Conservation (phyloP, 768 basidiomycete species). For the Naganishia antarctica region DNA sequence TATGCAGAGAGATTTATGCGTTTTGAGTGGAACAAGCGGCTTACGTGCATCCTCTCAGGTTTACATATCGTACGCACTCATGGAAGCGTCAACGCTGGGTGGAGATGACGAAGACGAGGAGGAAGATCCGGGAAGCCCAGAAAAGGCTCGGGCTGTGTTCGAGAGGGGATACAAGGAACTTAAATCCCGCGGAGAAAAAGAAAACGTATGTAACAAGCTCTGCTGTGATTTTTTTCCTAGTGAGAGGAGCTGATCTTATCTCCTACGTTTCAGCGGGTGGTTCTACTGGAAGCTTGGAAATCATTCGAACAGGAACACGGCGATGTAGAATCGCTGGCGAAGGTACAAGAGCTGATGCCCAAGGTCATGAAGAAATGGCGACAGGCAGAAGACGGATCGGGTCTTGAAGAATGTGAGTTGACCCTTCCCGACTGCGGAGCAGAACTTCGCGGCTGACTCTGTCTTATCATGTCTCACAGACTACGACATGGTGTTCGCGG, state of each 20-base stretch:
- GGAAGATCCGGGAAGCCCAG: conserved; percentile 59
- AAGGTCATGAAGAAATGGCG: conserved; percentile 77
- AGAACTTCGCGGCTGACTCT: conserved; percentile 2
- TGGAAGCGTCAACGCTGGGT: conserved; percentile 66
- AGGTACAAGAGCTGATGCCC: conserved; percentile 90
- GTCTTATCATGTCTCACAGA: conserved; percentile 54
- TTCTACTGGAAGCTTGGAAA: conserved; percentile 91
- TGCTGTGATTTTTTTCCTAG: background rate
- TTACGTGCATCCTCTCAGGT: conserved; percentile 50
- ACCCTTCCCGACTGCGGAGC: conserved; percentile 5
- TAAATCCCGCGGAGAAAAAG: conserved; percentile 72
- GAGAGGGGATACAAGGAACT: conserved; percentile 82
- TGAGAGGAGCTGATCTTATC: background rate
- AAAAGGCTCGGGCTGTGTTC: conserved; percentile 70
- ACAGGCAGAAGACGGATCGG: conserved; percentile 78
- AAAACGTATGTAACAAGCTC: conserved; percentile 61
- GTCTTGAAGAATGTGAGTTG: conserved; percentile 66
- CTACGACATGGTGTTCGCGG: conserved; percentile 91
- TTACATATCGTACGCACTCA: conserved; percentile 91
- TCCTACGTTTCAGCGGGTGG: conserved; percentile 63
- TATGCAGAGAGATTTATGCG: conserved; percentile 11
- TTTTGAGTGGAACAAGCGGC: background rate
- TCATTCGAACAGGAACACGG: conserved; percentile 81
- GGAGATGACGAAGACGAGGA: conserved; percentile 48
- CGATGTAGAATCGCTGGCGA: conserved; percentile 63